Evolutionary conservation across 495 filamentous ascomycete species (phyloP).

Genomic region (Rostrohypoxylon terebratum): DNA sequence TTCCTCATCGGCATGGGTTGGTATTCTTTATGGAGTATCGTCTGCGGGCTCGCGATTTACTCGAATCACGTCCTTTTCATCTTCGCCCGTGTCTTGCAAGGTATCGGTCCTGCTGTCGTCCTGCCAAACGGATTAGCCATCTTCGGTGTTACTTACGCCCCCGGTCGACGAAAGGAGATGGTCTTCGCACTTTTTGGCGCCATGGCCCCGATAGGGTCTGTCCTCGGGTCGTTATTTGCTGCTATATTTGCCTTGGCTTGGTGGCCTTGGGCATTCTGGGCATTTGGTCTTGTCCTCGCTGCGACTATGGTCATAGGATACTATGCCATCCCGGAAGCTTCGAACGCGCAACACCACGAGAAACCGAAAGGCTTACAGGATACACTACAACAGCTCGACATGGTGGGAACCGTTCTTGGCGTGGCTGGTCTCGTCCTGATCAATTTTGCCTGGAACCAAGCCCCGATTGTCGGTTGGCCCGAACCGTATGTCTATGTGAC

Average conservation of each 20-base stretch:
- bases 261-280: constrained; percentile 78
- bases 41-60: constrained; percentile 54
- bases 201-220: constrained; percentile 66
- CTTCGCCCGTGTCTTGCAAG: constrained; percentile 68
- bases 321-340: constrained; percentile 61
- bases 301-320: constrained; percentile 56
- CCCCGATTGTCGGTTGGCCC: constrained; percentile 67
- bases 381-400: constrained; percentile 58
- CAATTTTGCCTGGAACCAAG: constrained; percentile 74
- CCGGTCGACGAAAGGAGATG: constrained; percentile 69
- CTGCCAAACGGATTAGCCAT: constrained; percentile 73
- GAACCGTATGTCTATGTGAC: constrained; percentile 64
- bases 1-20: constrained; percentile 68
- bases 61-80: constrained; percentile 65
- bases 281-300: constrained; percentile 62
- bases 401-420: constrained; percentile 61
- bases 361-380: constrained; percentile 28
- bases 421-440: constrained; percentile 68
- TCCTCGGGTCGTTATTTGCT: constrained; percentile 64
- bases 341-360: constrained; percentile 41
- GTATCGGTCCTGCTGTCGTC: constrained; percentile 70
- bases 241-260: constrained; percentile 65
- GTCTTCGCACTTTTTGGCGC: constrained; percentile 73
- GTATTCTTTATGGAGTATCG: constrained; percentile 69
- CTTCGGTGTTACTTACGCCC: constrained; percentile 66